A percentile compares a stretch with the other conserved stretches of the same genome.
phyloP scores from a whole-genome alignment of 2,329 filamentous ascomycete genomes.

The Cladophialophora chaetospira region DNA sequence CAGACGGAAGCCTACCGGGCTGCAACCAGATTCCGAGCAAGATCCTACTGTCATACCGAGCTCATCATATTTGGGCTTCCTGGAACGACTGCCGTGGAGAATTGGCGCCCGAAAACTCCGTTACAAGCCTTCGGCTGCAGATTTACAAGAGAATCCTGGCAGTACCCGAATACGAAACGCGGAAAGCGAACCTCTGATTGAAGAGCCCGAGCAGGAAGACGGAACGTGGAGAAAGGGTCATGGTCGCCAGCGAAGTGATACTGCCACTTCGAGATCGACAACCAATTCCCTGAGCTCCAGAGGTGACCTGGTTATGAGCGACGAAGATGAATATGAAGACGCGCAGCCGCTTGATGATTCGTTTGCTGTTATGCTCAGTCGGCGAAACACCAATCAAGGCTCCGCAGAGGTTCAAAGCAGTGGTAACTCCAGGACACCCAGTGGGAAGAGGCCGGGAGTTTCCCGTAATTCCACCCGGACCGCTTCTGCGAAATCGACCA shows the following conservation, averaged over 20 bases:
- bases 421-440: slow-evolving; percentile 54
- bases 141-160: slow-evolving; percentile 83
- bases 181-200: slow-evolving; percentile 73
- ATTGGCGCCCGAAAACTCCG: slow-evolving; percentile 75
- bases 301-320: slow-evolving; percentile 88
- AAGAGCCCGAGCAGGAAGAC: slow-evolving; percentile 56
- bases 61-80: slow-evolving; percentile 80
- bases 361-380: slow-evolving; percentile 79
- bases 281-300: slow-evolving; percentile 83
- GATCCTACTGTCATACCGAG: slow-evolving; percentile 90
- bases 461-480: slow-evolving; percentile 51
- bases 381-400: slow-evolving; percentile 59
- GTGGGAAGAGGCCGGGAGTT: slow-evolving; percentile 46
- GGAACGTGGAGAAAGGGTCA: slow-evolving; percentile 41
- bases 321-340: slow-evolving; percentile 75
- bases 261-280: slow-evolving; percentile 76
- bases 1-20: slow-evolving; percentile 43
- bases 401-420: slow-evolving; percentile 70
- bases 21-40: slow-evolving; percentile 59
- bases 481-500: slow-evolving; percentile 47
- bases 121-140: slow-evolving; percentile 88
- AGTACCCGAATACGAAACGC: slow-evolving; percentile 46
- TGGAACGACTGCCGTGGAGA: slow-evolving; percentile 81
- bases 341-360: slow-evolving; percentile 91
- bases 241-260: slow-evolving; percentile 70